phyloP scores from a whole-genome alignment of 2,329 filamentous ascomycete species.

The Ophiocordyceps camponoti-saundersi region DNA sequence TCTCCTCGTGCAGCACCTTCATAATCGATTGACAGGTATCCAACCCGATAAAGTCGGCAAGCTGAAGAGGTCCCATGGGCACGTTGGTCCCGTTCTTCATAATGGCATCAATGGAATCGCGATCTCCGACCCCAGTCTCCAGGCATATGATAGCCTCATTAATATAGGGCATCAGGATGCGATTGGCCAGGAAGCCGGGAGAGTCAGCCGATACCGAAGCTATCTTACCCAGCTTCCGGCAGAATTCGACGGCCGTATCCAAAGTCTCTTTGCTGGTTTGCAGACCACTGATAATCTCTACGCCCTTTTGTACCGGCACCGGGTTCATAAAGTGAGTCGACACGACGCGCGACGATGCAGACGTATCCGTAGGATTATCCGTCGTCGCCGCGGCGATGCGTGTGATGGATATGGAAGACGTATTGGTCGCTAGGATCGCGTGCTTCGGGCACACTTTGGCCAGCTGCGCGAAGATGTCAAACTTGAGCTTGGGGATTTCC shows the following conservation, averaged over 20 bases:
- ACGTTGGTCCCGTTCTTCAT: slow-evolving; percentile 99
- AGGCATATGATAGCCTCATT: slow-evolving; percentile 95
- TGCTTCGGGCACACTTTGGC: slow-evolving; percentile 69
- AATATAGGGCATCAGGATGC: slow-evolving; percentile 98
- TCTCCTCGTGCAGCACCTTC: slow-evolving; percentile 82
- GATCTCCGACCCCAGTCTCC: slow-evolving; percentile 76
- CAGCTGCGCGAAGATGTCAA: slow-evolving; percentile 69
- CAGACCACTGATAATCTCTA: slow-evolving; percentile 89
- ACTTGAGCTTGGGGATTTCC: slow-evolving; percentile 77
- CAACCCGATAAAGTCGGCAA: slow-evolving; percentile 93
- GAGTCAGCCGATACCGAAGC: slow-evolving; percentile 75
- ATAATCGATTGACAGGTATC: slow-evolving; percentile 96
- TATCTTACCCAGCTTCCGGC: slow-evolving; percentile 85
- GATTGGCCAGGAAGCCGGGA: slow-evolving; percentile 88
- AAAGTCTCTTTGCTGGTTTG: slow-evolving; percentile 77
- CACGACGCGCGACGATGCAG: slow-evolving; percentile 72
- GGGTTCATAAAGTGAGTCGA: slow-evolving; percentile 99
- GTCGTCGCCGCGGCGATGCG: slow-evolving; percentile 81
- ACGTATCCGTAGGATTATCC: slow-evolving; percentile 60
- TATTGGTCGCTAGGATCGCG: slow-evolving; percentile 90
- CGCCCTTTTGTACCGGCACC: slow-evolving; percentile 88
- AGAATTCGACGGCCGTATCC: slow-evolving; percentile 69
- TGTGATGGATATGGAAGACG: slow-evolving; percentile 95
- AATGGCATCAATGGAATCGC: slow-evolving; percentile 88
- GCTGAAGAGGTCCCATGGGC: slow-evolving; percentile 84